A percentile compares a stretch with the other conserved stretches of the same genome.
These are phyloP conservation scores for Pouteria glomerata DNA, from an alignment of 148 eudicot species.

Conservation along the genomic window DNA sequence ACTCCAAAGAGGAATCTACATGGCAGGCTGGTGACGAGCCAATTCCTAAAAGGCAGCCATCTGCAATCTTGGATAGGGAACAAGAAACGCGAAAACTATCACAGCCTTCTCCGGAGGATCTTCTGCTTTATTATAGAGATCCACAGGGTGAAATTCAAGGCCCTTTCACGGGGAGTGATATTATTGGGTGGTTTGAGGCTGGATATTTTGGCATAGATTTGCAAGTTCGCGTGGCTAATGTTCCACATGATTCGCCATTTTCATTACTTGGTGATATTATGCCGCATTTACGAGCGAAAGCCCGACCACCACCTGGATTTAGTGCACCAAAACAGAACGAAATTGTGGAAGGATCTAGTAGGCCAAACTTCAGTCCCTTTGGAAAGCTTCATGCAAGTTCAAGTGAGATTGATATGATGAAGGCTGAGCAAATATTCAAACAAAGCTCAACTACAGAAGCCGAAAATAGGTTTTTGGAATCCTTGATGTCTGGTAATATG, in stretches of 20 bases:
- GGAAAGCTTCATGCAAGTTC: slow-evolving; percentile 43
- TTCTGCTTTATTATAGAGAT: slow-evolving; percentile 75
- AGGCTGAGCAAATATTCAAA: slow-evolving; percentile 40
- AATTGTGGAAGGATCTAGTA: slow-evolving; percentile 36
- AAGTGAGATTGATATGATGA: slow-evolving; percentile 35
- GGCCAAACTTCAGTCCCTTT: slow-evolving; percentile 35
- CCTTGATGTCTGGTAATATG: slow-evolving; percentile 64
- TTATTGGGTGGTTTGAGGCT: slow-evolving; percentile 97
- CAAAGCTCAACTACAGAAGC: slow-evolving; percentile 55
- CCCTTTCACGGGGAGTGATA: slow-evolving; percentile 82
- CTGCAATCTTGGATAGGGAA: slow-evolving; percentile 46
- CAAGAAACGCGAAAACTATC: slow-evolving; percentile 36
- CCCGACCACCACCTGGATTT: slow-evolving; percentile 91
- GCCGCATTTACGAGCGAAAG: slow-evolving; percentile 92
- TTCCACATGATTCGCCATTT: slow-evolving; percentile 64
- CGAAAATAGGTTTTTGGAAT: slow-evolving; percentile 80
- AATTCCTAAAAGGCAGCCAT: slow-evolving; percentile 39
- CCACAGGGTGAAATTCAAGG: slow-evolving; percentile 94
- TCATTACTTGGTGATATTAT: slow-evolving; percentile 80
- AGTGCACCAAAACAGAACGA: slow-evolving; percentile 57
- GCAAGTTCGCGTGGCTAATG: slow-evolving; percentile 65
- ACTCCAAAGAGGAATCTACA: slow-evolving; percentile 30
- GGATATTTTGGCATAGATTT: slow-evolving; percentile 93
- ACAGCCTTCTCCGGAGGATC: slow-evolving; percentile 79
- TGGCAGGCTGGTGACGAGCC: slow-evolving; percentile 44